phyloP scores from a whole-genome alignment of 1,284 basidiomycete species.

The Coniferiporia weirii region DNA sequence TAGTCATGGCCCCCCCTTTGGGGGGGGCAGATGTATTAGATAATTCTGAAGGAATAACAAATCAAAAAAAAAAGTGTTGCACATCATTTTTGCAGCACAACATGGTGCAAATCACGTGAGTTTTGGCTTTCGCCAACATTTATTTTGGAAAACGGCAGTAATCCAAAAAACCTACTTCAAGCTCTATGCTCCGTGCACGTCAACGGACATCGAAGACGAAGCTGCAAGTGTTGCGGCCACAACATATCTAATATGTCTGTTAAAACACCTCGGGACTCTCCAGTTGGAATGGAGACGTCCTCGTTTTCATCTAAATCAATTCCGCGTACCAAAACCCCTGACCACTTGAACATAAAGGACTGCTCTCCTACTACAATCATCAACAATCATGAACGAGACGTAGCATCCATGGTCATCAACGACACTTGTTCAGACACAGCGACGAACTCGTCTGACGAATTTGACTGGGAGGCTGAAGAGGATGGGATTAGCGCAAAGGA shows the following conservation, averaged over 20 bases:
- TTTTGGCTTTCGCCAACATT: too few relatives aligned
- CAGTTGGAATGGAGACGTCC: slow-evolving; percentile 13
- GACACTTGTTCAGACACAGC: slow-evolving; percentile 42
- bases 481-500: slow-evolving; percentile 33
- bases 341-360: neutral
- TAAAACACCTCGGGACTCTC: neutral
- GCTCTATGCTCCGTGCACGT: too few relatives aligned
- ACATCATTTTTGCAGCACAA: too few relatives aligned
- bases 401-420: neutral
- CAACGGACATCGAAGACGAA: neutral
- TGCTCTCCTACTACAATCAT: slow-evolving; percentile 3
- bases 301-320: slow-evolving; percentile 12
- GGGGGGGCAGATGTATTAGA: too few relatives aligned
- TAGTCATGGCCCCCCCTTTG: too few relatives aligned
- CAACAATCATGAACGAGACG: neutral
- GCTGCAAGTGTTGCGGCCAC: neutral
- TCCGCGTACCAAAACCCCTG: slow-evolving; percentile 1
- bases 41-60: too few relatives aligned
- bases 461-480: slow-evolving; percentile 63
- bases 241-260: neutral
- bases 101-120: too few relatives aligned
- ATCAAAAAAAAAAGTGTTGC: too few relatives aligned
- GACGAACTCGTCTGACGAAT: slow-evolving; percentile 63
- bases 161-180: too few relatives aligned
- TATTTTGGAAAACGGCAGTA: neutral